Evolutionary conservation across 2,329 filamentous ascomycete species (phyloP).

Genomic region (Fragosphaeria purpurea): DNA sequence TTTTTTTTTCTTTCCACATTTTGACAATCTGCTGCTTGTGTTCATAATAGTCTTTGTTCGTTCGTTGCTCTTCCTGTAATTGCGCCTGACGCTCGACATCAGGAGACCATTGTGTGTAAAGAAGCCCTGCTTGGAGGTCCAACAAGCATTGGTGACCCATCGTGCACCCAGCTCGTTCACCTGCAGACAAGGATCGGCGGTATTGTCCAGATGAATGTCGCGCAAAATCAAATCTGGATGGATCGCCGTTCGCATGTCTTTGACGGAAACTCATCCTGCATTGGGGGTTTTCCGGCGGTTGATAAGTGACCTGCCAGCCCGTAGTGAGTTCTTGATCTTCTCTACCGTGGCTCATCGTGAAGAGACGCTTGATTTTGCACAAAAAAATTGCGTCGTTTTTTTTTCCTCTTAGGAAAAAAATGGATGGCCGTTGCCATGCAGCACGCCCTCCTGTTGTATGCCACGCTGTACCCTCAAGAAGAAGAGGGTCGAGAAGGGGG

Average conservation of each 20-base stretch:
- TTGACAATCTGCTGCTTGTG: no score
- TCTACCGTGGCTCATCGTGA: not conserved
- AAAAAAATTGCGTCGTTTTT: no score
- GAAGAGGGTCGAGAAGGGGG: no score
- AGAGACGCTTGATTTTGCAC: no score
- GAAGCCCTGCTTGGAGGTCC: slow-evolving; percentile 43
- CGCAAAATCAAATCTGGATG: slow-evolving; percentile 25
- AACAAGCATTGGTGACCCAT: slow-evolving; percentile 52
- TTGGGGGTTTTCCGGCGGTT: slow-evolving; percentile 11
- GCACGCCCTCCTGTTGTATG: no score
- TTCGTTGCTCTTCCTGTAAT: not conserved
- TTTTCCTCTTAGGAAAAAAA: no score
- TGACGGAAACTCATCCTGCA: slow-evolving; percentile 23
- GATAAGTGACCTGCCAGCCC: slow-evolving; percentile 19
- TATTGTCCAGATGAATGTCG: slow-evolving; percentile 22
- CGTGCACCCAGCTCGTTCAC: slow-evolving; percentile 50
- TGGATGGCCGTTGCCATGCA: no score
- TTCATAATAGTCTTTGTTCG: not conserved
- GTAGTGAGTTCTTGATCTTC: not conserved
- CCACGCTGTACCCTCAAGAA: no score
- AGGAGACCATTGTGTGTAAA: slow-evolving; percentile 14
- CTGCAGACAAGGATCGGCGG: slow-evolving; percentile 48
- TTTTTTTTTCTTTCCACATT: not conserved
- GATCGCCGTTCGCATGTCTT: slow-evolving; percentile 25
- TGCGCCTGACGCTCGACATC: not conserved